Base-by-base conservation (phyloP, 1,284 basidiomycete species). In the Leucoagaricus sp. region DNA sequence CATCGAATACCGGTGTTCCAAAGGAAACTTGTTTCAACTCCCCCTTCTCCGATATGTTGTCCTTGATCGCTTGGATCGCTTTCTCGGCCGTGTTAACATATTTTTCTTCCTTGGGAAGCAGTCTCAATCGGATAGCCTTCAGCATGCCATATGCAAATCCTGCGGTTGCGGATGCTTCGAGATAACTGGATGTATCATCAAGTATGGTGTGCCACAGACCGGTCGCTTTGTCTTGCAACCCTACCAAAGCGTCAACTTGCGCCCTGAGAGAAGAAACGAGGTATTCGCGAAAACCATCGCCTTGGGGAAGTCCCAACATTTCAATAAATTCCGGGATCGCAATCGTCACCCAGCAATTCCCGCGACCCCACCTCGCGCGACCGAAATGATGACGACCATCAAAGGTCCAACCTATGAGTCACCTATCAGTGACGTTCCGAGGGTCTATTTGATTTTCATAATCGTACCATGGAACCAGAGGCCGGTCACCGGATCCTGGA, bases 161-260 rank as follows among this genome's bases (percentile, higher is more conserved):
- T 13, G 85, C 85, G 3, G 80, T 80, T 4, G 83, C 82, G 6
- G 79, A 82, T 3, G 81, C 75, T 67, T 87, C 84, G 47, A 86
- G 73, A 65, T 86, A 86, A 44, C 79, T 81, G 1, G 72, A 75
- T 6, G 77, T 70, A 66, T 86, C 84, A 62, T 82, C 76, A 46
- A 87, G 65, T 52, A 87, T 74, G 8, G 85, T 87, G 64, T 85
- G 84, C 84, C 84, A 87, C 10, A 86, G 67, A 0, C 84, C 84
- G 2, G 78, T 76, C 44, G 68, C 61, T 31, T 61, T 53, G 61
- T 86, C 80, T 64, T 86, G 84, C 45, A 69, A 72, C 42, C 69
- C 68, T 33, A 84, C 74, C 26, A 86, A 67, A 0, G 80, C 80
- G 60, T 86, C 77, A 50, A 86, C 77, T 65, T 86, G 84, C 8